These are phyloP conservation scores for Cyberlindnera euphorbiae DNA, from an alignment of 805 yeast species.

Conservation along the genomic window DNA sequence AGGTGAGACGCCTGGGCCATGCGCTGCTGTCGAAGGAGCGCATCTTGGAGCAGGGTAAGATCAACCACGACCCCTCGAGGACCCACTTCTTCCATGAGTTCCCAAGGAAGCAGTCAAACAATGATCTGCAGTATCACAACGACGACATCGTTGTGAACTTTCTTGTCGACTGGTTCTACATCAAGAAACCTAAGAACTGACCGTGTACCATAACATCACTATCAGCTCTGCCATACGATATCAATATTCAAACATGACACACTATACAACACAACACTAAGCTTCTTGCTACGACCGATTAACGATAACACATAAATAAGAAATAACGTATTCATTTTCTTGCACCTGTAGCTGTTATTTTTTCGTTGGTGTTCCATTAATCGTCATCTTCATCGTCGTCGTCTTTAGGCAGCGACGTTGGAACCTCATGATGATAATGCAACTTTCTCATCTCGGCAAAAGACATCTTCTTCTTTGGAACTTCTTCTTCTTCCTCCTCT, in stretches of 20 bases:
- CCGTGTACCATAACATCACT: not conserved
- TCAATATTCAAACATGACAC: slow-evolving; percentile 1
- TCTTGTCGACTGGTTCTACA: slow-evolving; percentile 23
- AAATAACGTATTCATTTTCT: not conserved
- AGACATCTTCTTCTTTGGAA: slow-evolving; percentile 43
- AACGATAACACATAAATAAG: no score
- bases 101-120: slow-evolving; percentile 25
- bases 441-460: slow-evolving; percentile 24
- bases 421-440: slow-evolving; percentile 21
- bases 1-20: slow-evolving; percentile 1
- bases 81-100: slow-evolving; percentile 25
- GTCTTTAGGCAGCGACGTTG: slow-evolving; percentile 8
- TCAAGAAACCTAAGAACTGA: slow-evolving; percentile 12
- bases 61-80: slow-evolving; percentile 16
- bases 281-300: no score
- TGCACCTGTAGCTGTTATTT: slow-evolving; percentile 1
- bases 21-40: slow-evolving; percentile 12
- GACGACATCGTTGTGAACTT: slow-evolving; percentile 26
- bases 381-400: slow-evolving; percentile 10
- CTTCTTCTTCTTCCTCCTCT: slow-evolving; percentile 14
- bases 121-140: slow-evolving; percentile 25
- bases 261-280: no score
- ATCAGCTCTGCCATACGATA: not conserved
- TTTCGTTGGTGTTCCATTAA: not conserved
- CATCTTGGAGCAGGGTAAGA: slow-evolving; percentile 10